Evolutionary conservation across 257 asterid species (phyloP), one percentile per base, ranked within the genome.

Genomic region (Przewalskia tangutica): DNA sequence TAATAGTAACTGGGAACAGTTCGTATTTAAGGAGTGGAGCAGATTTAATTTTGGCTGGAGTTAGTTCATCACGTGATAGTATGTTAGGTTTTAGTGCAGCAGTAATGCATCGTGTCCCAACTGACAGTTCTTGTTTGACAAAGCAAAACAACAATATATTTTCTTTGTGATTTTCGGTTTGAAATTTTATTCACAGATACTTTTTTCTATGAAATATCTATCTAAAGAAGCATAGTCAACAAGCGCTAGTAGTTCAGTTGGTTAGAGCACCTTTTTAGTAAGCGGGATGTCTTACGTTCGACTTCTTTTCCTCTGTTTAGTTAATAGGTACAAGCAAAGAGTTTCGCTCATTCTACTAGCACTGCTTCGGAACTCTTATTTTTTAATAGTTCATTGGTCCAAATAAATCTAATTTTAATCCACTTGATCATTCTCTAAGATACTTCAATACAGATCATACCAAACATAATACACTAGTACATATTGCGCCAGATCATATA

Each of bases 211-310:
- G 42, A 38, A 38, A 38, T 38, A 38, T 2, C 4, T 38, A 10
- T 4, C 17, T 13, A 62, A 62, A 16, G 13, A 3, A 23, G 5
- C 4, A 0, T 0, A 66, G 13, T 6, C 58, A 9, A 2, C n/a
- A 13, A 56, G 94, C 97, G 90, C 90, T 93, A 87, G 88, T 91
- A 94, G 97, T 94, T 93, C 97, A 90, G 95, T 91, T 94, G 97
- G 97, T 91, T 91, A 94, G 97, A 91, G 93, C 97, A 93, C 96
- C 96, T 91, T 95, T 92, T 92, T 93, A 93, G 96, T 93, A 91
- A 94, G 97, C 94, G 94, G 97, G 96, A 94, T 95, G 97, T 94
- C 97, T 87, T 92, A 93, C 91, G 97, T 92, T 92, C 92, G 84
- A 93, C 97, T 93, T 27, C 32, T 27, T 27, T 27, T 27, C 32